Base-by-base conservation (phyloP, 768 basidiomycete genomes). In the Tephrocybe rancida region DNA sequence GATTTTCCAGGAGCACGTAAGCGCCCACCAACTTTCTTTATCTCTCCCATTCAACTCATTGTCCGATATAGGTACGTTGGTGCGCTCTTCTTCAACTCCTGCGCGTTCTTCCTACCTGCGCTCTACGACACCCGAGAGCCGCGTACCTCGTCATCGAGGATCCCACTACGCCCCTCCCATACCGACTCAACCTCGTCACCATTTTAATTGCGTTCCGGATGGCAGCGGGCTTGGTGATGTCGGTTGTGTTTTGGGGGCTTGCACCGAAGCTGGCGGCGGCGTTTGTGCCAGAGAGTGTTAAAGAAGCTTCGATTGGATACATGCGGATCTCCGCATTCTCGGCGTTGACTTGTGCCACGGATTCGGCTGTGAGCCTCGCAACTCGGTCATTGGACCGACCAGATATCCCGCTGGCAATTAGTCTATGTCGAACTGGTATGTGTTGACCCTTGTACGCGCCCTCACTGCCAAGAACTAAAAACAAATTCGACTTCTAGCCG, bases 311-410 rank as follows among this genome's bases (percentile, higher is more conserved):
- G 4, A 48, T 48, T 48, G 46, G 22, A 14, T 48, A 48, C 32
- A 27, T 48, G 16, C 26, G 46, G 46, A 48, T 48, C 7, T 48
- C 46, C 25, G 46, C 46, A 10, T 48, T 48, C 19, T 48, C 46
- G 14, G 46, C 46, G 16, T 30, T 48, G 27, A 48, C 46, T 21
- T 30, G 46, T 34, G 46, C 46, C 7, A 34, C 29, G 16, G 46
- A 48, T n/a, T 30, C 46, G 26, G 46, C 46, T 30, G 46, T 48
- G 19, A 48, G 46, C 29, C 46, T 48, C 32, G 46, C 46, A 3
- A 48, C 46, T 18, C 26, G 46, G 9, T 48, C 46, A 5, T 30
- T 48, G 46, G 46, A 48, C 32, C 46, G 46, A 32, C 46, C 46
- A 19, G 46, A 48, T 48, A 48, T 48, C 16, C 46, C 46, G 14